These are phyloP conservation scores for Begonia loranthoides DNA, from an alignment of 306 rosid species.

Conservation along the genomic window DNA sequence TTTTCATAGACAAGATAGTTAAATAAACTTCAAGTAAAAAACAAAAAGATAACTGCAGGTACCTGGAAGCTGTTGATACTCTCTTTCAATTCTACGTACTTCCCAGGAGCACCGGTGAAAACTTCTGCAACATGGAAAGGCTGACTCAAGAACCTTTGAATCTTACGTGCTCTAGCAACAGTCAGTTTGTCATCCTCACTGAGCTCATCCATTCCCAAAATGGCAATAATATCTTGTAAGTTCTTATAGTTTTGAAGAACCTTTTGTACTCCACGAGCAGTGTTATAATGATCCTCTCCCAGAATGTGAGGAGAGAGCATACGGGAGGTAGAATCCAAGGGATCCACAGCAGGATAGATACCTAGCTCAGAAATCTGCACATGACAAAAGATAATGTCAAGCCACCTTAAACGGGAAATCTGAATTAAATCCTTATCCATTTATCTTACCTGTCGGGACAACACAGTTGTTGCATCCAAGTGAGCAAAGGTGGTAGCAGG, in stretches of 20 bases:
- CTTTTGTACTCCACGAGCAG: slow-evolving; percentile 98
- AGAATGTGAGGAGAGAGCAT: slow-evolving; percentile 95
- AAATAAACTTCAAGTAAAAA: not conserved
- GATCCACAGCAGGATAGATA: slow-evolving; percentile 96
- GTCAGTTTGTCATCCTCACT: slow-evolving; percentile 98
- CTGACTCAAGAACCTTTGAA: slow-evolving; percentile 74
- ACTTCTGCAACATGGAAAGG: slow-evolving; percentile 99
- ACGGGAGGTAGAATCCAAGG: slow-evolving; percentile 94
- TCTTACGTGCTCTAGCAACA: slow-evolving; percentile 97
- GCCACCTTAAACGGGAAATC: not conserved
- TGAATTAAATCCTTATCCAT: not conserved
- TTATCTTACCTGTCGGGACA: slow-evolving; percentile 16
- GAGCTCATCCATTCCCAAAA: slow-evolving; percentile 99
- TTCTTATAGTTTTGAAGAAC: slow-evolving; percentile 97
- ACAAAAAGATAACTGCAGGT: slow-evolving; percentile 1
- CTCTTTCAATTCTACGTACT: slow-evolving; percentile 94
- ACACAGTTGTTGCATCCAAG: slow-evolving; percentile 21
- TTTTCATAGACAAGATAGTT: not conserved
- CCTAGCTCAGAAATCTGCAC: slow-evolving; percentile 92
- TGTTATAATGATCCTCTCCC: slow-evolving; percentile 82
- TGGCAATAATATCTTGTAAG: slow-evolving; percentile 96
- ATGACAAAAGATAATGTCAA: slow-evolving; percentile 6
- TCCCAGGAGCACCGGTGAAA: slow-evolving; percentile 99
- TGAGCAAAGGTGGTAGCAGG: slow-evolving; percentile 21
- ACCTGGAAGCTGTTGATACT: slow-evolving; percentile 85